Conservation (phyloP, 176 grass and related monocot genomes). For the Cenchrus americanus region DNA sequence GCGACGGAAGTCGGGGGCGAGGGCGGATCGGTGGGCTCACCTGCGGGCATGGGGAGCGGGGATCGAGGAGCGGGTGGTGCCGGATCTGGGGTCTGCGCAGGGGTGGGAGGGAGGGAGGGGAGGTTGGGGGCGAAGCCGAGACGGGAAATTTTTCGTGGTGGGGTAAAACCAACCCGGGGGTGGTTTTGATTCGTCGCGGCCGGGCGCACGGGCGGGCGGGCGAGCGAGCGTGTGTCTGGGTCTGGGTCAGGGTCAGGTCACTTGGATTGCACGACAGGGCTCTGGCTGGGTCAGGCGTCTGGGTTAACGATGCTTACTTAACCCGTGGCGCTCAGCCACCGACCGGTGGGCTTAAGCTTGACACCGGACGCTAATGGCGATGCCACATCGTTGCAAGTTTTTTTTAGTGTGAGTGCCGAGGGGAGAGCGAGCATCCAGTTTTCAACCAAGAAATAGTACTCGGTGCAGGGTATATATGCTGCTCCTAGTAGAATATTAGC, state of each 20-base stretch:
- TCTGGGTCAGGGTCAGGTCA: neutral
- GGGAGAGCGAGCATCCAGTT: neutral
- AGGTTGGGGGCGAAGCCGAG: neutral
- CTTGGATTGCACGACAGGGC: conserved; percentile 34
- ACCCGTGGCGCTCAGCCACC: conserved; percentile 20
- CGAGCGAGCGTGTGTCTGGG: neutral
- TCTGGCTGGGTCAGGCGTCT: no score
- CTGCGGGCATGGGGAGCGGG: conserved; percentile 39
- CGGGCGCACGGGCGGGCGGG: neutral
- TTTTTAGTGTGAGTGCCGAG: neutral
- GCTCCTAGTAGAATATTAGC: neutral
- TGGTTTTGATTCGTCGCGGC: conserved; percentile 43
- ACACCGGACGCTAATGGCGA: neutral
- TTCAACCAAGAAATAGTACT: neutral
- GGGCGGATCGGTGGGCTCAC: conserved; percentile 41
- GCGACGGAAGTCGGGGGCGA: neutral
- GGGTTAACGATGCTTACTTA: neutral
- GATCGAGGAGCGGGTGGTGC: conserved; percentile 52
- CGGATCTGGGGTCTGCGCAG: conserved; percentile 49
- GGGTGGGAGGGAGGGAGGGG: neutral
- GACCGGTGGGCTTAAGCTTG: conserved; percentile 26
- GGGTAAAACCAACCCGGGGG: conserved; percentile 41
- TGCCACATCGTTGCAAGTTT: neutral
- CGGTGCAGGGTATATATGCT: neutral
- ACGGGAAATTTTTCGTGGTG: neutral